These are phyloP conservation scores for Solanum sitiens DNA, from an alignment of 257 asterid genomes.

Conservation along the genomic window DNA sequence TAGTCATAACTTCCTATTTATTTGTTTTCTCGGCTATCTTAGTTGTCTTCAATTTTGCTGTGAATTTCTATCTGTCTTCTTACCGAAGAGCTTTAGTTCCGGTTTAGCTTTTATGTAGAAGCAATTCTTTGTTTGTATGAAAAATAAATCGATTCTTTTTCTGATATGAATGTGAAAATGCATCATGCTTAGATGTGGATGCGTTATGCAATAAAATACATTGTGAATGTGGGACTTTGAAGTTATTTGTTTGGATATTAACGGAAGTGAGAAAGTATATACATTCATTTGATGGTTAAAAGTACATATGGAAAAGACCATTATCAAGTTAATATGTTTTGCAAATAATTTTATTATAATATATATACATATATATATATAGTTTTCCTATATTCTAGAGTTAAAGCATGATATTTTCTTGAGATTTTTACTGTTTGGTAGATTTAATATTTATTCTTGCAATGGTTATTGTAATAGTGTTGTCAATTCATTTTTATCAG, in stretches of 20 bases:
- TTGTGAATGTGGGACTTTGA: no score
- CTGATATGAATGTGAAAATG: background rate
- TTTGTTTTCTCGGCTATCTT: background rate
- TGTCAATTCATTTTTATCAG: background rate
- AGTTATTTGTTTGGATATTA: no score
- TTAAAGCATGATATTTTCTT: background rate
- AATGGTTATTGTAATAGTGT: background rate
- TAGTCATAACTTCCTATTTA: background rate
- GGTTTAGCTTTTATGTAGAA: background rate
- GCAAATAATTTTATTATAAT: background rate
- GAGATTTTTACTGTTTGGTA: no score
- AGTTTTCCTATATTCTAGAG: background rate
- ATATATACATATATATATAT: no score
- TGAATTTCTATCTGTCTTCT: fast-evolving
- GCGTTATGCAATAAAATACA: no score
- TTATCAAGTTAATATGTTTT: background rate
- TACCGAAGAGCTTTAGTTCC: background rate
- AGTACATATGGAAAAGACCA: background rate
- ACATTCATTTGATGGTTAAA: background rate
- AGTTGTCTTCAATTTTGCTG: background rate
- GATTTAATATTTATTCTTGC: no score
- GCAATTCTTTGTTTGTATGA: background rate
- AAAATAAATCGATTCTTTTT: background rate
- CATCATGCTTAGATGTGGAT: background rate
- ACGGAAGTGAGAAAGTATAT: no score